Base-by-base conservation (phyloP, 1,284 basidiomycete genomes). In the Cutaneotrichosporon cyanovorans region DNA sequence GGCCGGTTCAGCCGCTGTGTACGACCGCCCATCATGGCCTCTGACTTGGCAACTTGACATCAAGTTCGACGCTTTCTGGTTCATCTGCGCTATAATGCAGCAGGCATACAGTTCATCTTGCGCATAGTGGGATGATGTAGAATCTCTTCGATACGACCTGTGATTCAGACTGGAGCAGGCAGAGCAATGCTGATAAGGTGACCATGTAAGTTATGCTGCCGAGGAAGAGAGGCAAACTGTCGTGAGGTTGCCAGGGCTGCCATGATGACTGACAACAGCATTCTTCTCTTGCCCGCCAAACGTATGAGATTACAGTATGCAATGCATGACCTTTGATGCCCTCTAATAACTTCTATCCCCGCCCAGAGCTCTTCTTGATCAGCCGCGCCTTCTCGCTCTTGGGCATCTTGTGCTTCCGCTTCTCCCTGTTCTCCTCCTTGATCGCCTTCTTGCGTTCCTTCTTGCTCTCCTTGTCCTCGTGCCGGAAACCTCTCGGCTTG, bases 401-500 rank as follows among this genome's bases (percentile, higher is more conserved):
- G 43, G 88, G 86, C 77, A 96, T 89, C 74, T 96, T 96, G 57
- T 80, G 76, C 69, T 90, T 87, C 51, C 91, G 78, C 70, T 81
- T 87, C 73, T 95, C 90, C 59, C 84, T 79, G 43, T 84, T 82
- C 67, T 87, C 86, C 55, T 83, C 85, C 67, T 95, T 96, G 25
- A 79, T 80, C 11, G 83, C 82, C 65, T 87, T 85, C 71, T 95
- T 92, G 10, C 91, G 81, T 68, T 90, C 87, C 81, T 87, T 93
- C 73, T 93, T 96, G 1, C 78, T 81, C n/a, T 90, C 87, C 51
- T 80, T 81, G 68, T 93, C 89, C 73, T 95, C 91, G 59, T 90
- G 83, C 51, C 86, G 79, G 72, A 92, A 89, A 0, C 91, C 90
- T 56, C 86, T 77, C 35, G 83, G 82, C 55, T 71, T 77, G 47